Evolutionary conservation across 1,284 basidiomycete genomes (phyloP), one percentile per base, ranked within the genome.

Genomic region (Chondrostereum purpureum): DNA sequence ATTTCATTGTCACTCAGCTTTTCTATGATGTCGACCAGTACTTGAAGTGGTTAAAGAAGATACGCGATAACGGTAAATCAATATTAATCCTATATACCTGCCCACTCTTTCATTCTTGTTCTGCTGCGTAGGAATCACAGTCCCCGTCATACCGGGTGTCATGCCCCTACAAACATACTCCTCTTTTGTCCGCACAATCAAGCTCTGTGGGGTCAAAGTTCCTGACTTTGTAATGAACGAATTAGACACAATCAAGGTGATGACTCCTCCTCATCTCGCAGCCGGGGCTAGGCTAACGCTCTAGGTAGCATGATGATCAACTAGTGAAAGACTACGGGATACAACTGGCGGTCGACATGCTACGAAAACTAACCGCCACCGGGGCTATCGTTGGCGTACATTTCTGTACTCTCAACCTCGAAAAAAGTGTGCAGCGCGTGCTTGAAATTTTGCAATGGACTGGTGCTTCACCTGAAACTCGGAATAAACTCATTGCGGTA

Each of bases 141-240:
- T 94, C 11, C 94, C 95, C 1, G 85, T 99, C 55, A 86, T 99
- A 45, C 93, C 96, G 2, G 92, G 94, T 4, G 82, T 99, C 50
- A 98, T 99, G 94, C 96, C 96, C 0, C 91, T 99, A 48, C 96
- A 99, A 61, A 97, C 90, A 35, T 97, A 93, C 60, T 79, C 86
- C 16, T 94, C 93, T 1, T 99, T 99, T 67, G 73, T 87, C 42
- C 84, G 96, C 44, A 73, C 98, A 53, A 89, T 88, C 33, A 95
- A 94, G 59, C 73, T 99, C 18, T 92, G 89, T 55, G 89, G 89
- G 31, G 83, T 85, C 2, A 76, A 75, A 19, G 83, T 97, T 2
- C 96, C 96, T 0, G 66, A 75, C 3, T 59, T 68, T 20, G 70
- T 97, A 36, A 73, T 85, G 62, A 65, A 75, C 2, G 80, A 80